Base-by-base conservation (phyloP, 768 basidiomycete species). In the Ramaria sp. region DNA sequence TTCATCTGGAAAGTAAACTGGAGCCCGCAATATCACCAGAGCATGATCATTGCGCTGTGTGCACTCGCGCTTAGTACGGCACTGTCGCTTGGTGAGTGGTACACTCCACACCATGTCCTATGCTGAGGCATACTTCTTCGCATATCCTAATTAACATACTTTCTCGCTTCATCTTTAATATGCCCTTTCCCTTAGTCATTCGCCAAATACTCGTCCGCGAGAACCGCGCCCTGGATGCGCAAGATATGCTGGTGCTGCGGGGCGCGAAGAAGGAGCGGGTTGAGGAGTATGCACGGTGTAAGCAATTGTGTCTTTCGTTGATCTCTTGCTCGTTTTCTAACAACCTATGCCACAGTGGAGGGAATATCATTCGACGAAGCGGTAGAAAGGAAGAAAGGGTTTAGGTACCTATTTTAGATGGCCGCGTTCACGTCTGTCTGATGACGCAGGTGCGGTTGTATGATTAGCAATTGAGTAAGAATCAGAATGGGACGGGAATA, bases 321-420 rank as follows among this genome's bases (percentile, higher is more conserved):
- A 17, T 48, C 10, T 10, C 11, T 30, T 30, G 34, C n/a, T 57
- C 3, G 30, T 45, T 5, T 33, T 47, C 15, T 27, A n/a, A 27
- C 27, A 43, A 24, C 15, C 13, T 6, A 38, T 27, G 39, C 43
- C 17, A 24, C 12, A 57, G 55, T 84, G 48, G 82, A 84, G 62
- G 80, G 81, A 2, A 73, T 85, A 22, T 76, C 77, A 3, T 75
- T 82, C 59, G 78, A 82, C 33, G 77, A 83, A 60, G 83, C 81
- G 3, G 68, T 82, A 63, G 74, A 75, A 59, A 73, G 73, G 60
- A 73, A 77, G 61, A 79, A 73, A 63, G 79, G 79, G 0, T 82
- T 82, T 69, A 70, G 81, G 37, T 84, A 82, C 65, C 65, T 83
- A 9, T 43, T n/a, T 17, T 43, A 37, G 34, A 13, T 1, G 34